Evolutionary conservation across 2,329 filamentous ascomycete species (phyloP).

Genomic region (Botrytis tulipae): DNA sequence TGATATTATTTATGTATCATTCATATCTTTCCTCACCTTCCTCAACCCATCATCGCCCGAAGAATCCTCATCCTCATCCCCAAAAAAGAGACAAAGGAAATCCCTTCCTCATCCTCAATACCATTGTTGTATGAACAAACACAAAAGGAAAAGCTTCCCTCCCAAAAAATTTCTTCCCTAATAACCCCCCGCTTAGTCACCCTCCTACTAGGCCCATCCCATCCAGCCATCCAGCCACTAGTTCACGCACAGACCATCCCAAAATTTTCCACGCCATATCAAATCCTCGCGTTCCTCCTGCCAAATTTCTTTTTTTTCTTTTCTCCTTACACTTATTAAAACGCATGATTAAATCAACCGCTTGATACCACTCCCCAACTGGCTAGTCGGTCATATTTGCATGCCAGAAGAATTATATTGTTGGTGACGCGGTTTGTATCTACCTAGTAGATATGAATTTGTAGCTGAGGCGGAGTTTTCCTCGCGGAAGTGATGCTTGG

Average conservation of each 20-base stretch:
- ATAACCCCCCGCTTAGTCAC: conserved; percentile 8
- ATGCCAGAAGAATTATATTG: conserved; percentile 31
- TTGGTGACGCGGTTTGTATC: conserved; percentile 10
- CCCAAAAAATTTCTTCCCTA: background rate
- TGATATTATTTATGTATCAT: background rate
- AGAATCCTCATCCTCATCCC: background rate
- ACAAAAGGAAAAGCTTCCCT: background rate
- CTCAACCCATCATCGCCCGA: too few relatives aligned
- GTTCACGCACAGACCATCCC: background rate
- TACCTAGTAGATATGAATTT: background rate
- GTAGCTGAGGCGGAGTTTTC: background rate
- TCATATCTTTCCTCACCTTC: background rate
- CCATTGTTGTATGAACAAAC: background rate
- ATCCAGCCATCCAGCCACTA: background rate
- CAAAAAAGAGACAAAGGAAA: background rate
- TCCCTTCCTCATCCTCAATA: background rate
- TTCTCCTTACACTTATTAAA: conserved; percentile 29
- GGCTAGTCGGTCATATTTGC: conserved; percentile 36
- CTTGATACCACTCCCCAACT: conserved; percentile 32
- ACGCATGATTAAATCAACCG: conserved; percentile 37
- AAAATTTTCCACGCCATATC: background rate
- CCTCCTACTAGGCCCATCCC: background rate
- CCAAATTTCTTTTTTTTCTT: conserved; percentile 8
- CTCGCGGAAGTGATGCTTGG: conserved; percentile 3
- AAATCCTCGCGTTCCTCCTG: background rate